Percentiles rank a stretch among this genome's conserved stretches.
These are phyloP conservation scores for Phytophthora lateralis DNA, from an alignment of 352 stramenopile genomes.

Conservation along the genomic window DNA sequence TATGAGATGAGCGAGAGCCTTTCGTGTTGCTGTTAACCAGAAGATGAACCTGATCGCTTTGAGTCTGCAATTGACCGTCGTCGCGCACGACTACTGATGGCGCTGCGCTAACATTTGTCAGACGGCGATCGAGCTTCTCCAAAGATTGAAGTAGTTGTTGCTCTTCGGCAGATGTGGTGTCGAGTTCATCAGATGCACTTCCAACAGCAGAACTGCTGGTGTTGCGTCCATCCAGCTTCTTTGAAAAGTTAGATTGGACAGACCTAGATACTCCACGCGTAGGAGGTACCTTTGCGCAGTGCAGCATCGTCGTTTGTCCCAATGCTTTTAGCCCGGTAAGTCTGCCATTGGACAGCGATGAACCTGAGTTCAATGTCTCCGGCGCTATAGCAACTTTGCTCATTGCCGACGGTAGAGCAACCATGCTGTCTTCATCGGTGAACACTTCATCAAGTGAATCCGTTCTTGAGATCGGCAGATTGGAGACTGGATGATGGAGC, in stretches of 20 bases:
- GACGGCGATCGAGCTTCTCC: constrained; percentile 51
- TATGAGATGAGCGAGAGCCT: not conserved
- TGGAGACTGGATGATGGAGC: not conserved
- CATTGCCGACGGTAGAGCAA: not conserved
- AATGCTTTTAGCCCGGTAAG: not conserved
- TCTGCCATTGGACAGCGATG: not conserved
- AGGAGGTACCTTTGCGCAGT: not conserved
- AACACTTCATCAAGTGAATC: not conserved
- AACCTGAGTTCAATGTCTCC: not conserved
- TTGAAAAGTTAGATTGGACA: too few relatives aligned
- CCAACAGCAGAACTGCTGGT: not conserved
- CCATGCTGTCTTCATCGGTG: not conserved
- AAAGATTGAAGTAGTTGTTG: constrained; percentile 54
- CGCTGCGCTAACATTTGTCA: constrained; percentile 28
- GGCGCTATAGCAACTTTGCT: not conserved
- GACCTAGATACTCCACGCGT: not conserved
- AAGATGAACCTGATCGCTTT: not conserved
- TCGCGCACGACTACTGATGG: constrained; percentile 5
- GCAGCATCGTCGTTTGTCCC: not conserved
- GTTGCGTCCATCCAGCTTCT: too few relatives aligned
- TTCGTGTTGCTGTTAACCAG: not conserved
- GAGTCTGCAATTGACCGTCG: not conserved
- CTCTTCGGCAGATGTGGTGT: constrained; percentile 50
- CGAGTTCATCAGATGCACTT: constrained; percentile 32
- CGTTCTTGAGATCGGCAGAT: not conserved